Evolutionary conservation across 495 filamentous ascomycete genomes (phyloP), one percentile per base, ranked within the genome.

Genomic region (Sporormia fimetaria): DNA sequence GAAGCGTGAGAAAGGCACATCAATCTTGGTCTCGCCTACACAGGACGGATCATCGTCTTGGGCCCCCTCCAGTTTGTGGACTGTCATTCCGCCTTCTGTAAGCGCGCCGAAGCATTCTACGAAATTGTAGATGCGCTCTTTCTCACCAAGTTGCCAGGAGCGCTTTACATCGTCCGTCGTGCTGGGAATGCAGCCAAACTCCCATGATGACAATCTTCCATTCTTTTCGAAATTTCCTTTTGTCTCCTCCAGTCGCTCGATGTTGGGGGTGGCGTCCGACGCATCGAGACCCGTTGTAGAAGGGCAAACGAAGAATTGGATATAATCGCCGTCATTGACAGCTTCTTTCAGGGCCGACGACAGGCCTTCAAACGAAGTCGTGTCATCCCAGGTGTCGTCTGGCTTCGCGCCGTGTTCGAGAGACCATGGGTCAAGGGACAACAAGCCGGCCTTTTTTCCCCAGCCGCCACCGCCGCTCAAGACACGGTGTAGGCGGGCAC

Each of bases 401-500:
- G n/a, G n/a, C n/a, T n/a, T n/a, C n/a, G n/a, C n/a, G n/a, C n/a
- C n/a, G n/a, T n/a, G n/a, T n/a, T n/a, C n/a, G n/a, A n/a, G n/a
- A n/a, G n/a, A n/a, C n/a, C 84, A 73, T 14, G 84, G 83, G 54
- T 92, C 85, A 0, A 94, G 65, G 6, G 84, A 86, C 4, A 94
- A 63, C 9, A 94, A 67, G 3, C 87, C 87, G 40, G 78, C 74
- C 58, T 92, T 94, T 46, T 74, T 65, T 4, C 87, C 87, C 87
- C 87, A 94, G 31, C 87, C 87, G 36, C 87, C 87, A 45, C 87
- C 87, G 15, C 87, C 87, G 57, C 83, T 90, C 40, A 90, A 47
- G 1, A 67, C 63, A 12, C 55, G 47, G 39, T 57, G 55, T 2
- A 67, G 39, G n/a, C 54, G 44, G n/a, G 52, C 57, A 5, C 61